phyloP scores from a whole-genome alignment of 768 basidiomycete species.

The Scleroderma bovista region DNA sequence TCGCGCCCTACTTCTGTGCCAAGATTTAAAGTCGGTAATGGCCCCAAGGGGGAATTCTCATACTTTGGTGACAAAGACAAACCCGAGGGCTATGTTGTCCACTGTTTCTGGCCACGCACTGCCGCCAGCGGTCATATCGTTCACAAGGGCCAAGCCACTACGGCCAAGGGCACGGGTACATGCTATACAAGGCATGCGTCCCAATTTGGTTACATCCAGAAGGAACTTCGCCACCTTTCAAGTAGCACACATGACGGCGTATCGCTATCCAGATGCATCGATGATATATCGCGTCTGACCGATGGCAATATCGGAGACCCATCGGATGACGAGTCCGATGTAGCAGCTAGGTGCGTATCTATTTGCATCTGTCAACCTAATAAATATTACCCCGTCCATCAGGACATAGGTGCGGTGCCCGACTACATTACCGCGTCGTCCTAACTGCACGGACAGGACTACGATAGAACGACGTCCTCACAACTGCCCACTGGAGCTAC shows the following conservation, averaged over 20 bases:
- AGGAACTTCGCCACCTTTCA: constrained; percentile 97
- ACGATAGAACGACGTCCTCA: no score
- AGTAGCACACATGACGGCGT: constrained; percentile 66
- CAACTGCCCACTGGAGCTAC: no score
- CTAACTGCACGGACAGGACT: no score
- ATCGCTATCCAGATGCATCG: constrained; percentile 88
- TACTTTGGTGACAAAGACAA: constrained; percentile 76
- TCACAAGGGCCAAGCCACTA: constrained; percentile 52
- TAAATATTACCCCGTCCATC: no score
- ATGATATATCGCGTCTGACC: no score
- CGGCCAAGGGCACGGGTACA: constrained; percentile 63
- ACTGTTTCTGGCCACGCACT: constrained; percentile 84
- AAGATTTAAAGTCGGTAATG: constrained; percentile 90
- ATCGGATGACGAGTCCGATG: no score
- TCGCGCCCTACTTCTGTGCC: constrained; percentile 60
- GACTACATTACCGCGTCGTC: no score
- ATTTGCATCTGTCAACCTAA: no score
- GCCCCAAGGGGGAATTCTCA: constrained; percentile 82
- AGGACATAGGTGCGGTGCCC: no score
- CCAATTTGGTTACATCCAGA: constrained; percentile 83
- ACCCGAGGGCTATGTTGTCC: constrained; percentile 81
- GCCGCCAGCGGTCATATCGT: constrained; percentile 62
- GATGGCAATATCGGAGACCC: no score
- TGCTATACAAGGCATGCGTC: constrained; percentile 98
- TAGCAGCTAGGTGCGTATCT: no score